These are phyloP conservation scores for Ilex asprella DNA, from an alignment of 257 asterid species.

Conservation along the genomic window DNA sequence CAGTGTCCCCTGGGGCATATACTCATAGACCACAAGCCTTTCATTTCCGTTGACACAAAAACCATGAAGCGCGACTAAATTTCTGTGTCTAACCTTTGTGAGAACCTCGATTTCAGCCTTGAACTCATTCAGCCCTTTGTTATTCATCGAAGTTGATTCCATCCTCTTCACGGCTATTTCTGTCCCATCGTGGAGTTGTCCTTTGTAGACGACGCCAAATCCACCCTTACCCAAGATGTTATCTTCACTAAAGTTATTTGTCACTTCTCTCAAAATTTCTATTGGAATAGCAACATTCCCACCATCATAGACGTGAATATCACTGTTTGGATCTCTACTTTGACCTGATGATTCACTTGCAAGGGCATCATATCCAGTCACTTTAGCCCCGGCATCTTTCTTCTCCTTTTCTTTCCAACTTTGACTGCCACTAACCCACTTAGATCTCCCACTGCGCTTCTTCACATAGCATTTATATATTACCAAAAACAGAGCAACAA, in stretches of 20 bases:
- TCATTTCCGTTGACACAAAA: slow-evolving; percentile 65
- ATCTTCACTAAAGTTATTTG: slow-evolving; percentile 46
- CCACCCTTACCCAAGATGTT: slow-evolving; percentile 77
- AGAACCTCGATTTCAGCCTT: slow-evolving; percentile 87
- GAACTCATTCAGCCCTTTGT: slow-evolving; percentile 58
- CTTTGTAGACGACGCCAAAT: slow-evolving; percentile 74
- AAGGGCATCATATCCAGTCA: slow-evolving; percentile 9
- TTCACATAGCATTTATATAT: slow-evolving; percentile 19
- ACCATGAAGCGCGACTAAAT: slow-evolving; percentile 75
- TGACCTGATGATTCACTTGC: slow-evolving; percentile 10
- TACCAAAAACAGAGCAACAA: slow-evolving; percentile 12
- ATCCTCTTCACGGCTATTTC: slow-evolving; percentile 82
- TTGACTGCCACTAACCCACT: slow-evolving; percentile 15
- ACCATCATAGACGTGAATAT: slow-evolving; percentile 36
- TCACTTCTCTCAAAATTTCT: slow-evolving; percentile 54
- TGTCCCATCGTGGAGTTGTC: slow-evolving; percentile 61
- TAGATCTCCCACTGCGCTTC: slow-evolving; percentile 8
- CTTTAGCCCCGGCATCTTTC: not conserved
- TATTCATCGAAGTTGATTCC: slow-evolving; percentile 41
- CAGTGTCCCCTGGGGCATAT: slow-evolving; percentile 81
- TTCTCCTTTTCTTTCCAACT: slow-evolving; percentile 2
- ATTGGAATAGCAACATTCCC: slow-evolving; percentile 46
- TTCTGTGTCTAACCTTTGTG: slow-evolving; percentile 64
- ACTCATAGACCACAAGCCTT: slow-evolving; percentile 78
- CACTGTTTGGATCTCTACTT: slow-evolving; percentile 18